These are phyloP conservation scores for Penicillium thymicola DNA, from an alignment of 2,329 filamentous ascomycete genomes.

Conservation along the genomic window DNA sequence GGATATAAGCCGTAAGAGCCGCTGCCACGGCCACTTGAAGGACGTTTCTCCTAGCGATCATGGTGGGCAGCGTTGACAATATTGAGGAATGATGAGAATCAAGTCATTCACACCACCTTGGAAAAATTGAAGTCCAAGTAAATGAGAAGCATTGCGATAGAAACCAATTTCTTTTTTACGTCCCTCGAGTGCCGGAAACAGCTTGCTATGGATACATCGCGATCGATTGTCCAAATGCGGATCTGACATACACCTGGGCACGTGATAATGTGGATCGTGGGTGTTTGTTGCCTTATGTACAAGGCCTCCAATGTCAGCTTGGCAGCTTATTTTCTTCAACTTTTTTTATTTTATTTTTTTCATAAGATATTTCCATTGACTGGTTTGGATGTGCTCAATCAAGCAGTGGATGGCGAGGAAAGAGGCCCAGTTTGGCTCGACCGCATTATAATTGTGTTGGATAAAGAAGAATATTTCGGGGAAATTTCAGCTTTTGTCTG, in stretches of 20 bases:
- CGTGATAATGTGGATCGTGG: neutral
- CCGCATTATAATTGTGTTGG: too few species aligned
- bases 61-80: neutral
- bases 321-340: neutral
- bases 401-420: too few species aligned
- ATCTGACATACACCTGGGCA: neutral
- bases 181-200: neutral
- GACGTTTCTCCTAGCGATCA: neutral
- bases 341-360: too few species aligned
- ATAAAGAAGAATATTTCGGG: too few species aligned
- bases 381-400: too few species aligned
- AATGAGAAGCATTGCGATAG: neutral
- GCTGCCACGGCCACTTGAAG: neutral
- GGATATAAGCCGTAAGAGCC: neutral
- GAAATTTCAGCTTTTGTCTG: too few species aligned
- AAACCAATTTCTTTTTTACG: neutral
- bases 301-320: neutral
- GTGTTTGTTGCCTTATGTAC: neutral
- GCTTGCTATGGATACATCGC: neutral
- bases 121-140: neutral
- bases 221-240: neutral
- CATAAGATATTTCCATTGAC: too few species aligned
- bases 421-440: too few species aligned
- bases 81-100: neutral
- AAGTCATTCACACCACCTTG: neutral